Conservation (phyloP, 2,329 filamentous ascomycete genomes). For the Blastomyces silverae region DNA sequence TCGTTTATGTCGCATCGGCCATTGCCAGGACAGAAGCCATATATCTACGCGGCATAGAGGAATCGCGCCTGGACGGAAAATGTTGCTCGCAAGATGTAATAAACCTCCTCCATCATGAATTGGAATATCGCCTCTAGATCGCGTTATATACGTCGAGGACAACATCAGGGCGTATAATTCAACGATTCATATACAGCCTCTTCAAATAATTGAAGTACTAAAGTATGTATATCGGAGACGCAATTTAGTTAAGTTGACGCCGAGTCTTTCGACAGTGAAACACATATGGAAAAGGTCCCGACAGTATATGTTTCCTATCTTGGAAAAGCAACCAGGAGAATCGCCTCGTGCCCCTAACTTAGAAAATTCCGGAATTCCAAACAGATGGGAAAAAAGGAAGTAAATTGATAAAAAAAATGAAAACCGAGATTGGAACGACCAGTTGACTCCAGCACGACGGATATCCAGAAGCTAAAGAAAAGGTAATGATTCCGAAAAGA, state of each 20-base stretch:
- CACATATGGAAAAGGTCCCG: not conserved
- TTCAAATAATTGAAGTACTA: not conserved
- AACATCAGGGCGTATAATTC: not conserved
- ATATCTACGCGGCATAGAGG: not conserved
- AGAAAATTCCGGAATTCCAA: not conserved
- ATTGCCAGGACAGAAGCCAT: not conserved
- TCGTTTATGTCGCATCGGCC: not conserved
- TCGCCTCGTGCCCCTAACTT: not conserved
- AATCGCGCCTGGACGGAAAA: not conserved
- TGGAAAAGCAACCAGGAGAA: not conserved
- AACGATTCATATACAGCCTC: not conserved
- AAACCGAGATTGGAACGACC: not conserved
- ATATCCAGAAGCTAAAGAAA: not conserved
- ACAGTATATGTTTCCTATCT: not conserved
- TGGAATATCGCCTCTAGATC: not conserved
- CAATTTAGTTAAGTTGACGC: not conserved
- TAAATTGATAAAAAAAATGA: not conserved
- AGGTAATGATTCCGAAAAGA: not conserved
- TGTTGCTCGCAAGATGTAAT: not conserved
- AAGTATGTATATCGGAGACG: not conserved
- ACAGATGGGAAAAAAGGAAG: not conserved
- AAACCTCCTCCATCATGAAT: not conserved
- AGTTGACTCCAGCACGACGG: not conserved
- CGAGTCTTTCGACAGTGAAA: not conserved
- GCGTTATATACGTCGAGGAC: not conserved